Evolutionary conservation across 306 rosid genomes (phyloP).

Genomic region (Rosa lucieae): DNA sequence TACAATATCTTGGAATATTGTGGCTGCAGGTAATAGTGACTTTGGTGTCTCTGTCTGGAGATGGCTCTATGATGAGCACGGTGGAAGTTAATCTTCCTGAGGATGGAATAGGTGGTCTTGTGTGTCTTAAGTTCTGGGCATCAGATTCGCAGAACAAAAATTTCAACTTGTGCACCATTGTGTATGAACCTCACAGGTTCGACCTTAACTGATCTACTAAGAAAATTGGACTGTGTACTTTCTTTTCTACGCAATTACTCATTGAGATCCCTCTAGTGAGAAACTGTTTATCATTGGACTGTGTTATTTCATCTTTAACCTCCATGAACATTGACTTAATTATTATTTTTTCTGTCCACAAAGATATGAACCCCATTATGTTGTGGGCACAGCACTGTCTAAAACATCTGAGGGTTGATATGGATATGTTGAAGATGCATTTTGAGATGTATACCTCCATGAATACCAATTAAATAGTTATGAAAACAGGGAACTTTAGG

Average conservation of each 20-base stretch:
- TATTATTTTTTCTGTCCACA: background rate
- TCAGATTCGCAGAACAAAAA: slow-evolving; percentile 57
- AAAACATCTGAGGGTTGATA: background rate
- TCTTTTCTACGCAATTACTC: background rate
- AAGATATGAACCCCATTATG: background rate
- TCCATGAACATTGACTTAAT: background rate
- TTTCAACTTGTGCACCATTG: slow-evolving; percentile 69
- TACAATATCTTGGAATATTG: slow-evolving; percentile 19
- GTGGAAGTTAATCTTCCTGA: slow-evolving; percentile 82
- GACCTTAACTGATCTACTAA: background rate
- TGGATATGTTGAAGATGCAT: background rate
- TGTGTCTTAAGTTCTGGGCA: slow-evolving; percentile 89
- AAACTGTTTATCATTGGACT: background rate
- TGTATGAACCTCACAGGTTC: slow-evolving; percentile 96
- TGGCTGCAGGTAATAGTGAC: slow-evolving; percentile 64
- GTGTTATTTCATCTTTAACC: no score
- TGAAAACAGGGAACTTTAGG: background rate
- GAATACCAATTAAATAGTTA: background rate
- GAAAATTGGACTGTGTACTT: background rate
- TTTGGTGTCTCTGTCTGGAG: slow-evolving; percentile 60
- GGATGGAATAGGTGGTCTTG: slow-evolving; percentile 79
- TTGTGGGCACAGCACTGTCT: background rate
- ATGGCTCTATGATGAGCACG: slow-evolving; percentile 91
- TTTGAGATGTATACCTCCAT: background rate
- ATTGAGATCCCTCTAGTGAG: background rate